Evolutionary conservation across 1,284 basidiomycete genomes (phyloP).

Genomic region (Ganoderma boninense): DNA sequence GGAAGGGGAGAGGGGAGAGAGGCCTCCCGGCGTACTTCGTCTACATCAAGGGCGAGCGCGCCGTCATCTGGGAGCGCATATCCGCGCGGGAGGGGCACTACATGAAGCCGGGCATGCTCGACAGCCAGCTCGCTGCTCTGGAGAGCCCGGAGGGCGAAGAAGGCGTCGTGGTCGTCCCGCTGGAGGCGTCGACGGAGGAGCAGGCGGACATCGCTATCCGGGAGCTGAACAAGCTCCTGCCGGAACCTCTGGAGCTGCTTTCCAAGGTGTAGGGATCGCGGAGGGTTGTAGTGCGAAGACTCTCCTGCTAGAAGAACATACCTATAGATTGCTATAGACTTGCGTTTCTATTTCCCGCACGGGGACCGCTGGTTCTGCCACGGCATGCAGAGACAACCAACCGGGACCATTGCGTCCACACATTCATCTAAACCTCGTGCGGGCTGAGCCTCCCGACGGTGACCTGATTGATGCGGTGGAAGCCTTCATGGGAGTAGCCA

Average conservation of each 20-base stretch:
- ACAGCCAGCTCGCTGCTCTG: constrained; percentile 83
- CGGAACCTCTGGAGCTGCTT: constrained; percentile 18
- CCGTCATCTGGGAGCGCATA: constrained; percentile 78
- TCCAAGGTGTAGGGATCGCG: neutral
- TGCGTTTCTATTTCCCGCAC: neutral
- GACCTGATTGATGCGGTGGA: too few relatives aligned
- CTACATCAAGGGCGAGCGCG: constrained; percentile 78
- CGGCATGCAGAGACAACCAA: neutral
- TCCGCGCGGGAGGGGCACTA: constrained; percentile 77
- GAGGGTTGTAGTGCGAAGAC: neutral
- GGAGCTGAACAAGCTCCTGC: constrained; percentile 40
- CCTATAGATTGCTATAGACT: neutral
- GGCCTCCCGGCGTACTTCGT: constrained; percentile 79
- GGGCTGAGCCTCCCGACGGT: too few relatives aligned
- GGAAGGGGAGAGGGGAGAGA: constrained; percentile 35
- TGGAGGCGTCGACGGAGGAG: constrained; percentile 63
- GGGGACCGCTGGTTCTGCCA: neutral
- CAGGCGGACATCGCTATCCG: constrained; percentile 59
- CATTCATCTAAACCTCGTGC: neutral
- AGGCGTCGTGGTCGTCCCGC: constrained; percentile 72
- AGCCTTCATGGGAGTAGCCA: neutral
- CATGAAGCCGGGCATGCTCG: constrained; percentile 90
- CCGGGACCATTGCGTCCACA: neutral
- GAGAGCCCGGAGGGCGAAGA: constrained; percentile 80
- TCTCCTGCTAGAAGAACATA: neutral